These are phyloP conservation scores for Fibroporia radiculosa DNA, from an alignment of 768 basidiomycete species.

Conservation along the genomic window DNA sequence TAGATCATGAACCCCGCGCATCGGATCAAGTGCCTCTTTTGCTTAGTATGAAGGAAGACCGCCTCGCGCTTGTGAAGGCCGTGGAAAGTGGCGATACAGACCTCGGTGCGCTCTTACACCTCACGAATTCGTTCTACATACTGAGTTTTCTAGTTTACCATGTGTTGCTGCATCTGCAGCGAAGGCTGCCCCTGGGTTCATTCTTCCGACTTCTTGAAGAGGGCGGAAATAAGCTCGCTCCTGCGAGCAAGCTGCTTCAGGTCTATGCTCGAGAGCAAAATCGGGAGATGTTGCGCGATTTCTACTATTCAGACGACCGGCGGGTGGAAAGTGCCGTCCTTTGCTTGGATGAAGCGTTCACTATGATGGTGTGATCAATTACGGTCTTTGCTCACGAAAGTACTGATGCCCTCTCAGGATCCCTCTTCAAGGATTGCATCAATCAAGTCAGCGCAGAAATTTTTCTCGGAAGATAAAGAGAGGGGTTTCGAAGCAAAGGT, in stretches of 20 bases:
- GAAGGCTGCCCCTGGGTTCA: slow-evolving; percentile 74
- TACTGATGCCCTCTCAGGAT: slow-evolving; percentile 45
- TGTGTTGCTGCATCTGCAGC: slow-evolving; percentile 82
- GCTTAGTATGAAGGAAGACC: slow-evolving; percentile 91
- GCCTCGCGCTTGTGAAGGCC: slow-evolving; percentile 78
- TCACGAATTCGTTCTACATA: not conserved
- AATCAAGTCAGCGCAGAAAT: slow-evolving; percentile 81
- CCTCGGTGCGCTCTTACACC: slow-evolving; percentile 48
- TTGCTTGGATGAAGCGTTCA: slow-evolving; percentile 73
- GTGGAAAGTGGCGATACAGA: slow-evolving; percentile 95
- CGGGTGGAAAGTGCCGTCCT: slow-evolving; percentile 90
- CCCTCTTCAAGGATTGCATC: slow-evolving; percentile 59
- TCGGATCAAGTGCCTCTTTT: slow-evolving; percentile 93
- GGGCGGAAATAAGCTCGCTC: slow-evolving; percentile 64
- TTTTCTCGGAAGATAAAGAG: slow-evolving; percentile 94
- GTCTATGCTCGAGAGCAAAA: slow-evolving; percentile 90
- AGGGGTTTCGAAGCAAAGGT: slow-evolving; percentile 87
- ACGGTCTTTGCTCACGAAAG: too few species aligned
- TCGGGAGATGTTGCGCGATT: slow-evolving; percentile 86
- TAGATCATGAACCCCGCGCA: slow-evolving; percentile 85
- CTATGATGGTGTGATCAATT: slow-evolving; percentile 40
- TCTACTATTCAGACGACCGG: slow-evolving; percentile 96
- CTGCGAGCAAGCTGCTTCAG: slow-evolving; percentile 75
- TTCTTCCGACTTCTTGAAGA: slow-evolving; percentile 96
- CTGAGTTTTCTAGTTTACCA: slow-evolving; percentile 69